Evolutionary conservation across 1,284 basidiomycete species (phyloP).

Genomic region (Phellopilus nigrolimitatus): DNA sequence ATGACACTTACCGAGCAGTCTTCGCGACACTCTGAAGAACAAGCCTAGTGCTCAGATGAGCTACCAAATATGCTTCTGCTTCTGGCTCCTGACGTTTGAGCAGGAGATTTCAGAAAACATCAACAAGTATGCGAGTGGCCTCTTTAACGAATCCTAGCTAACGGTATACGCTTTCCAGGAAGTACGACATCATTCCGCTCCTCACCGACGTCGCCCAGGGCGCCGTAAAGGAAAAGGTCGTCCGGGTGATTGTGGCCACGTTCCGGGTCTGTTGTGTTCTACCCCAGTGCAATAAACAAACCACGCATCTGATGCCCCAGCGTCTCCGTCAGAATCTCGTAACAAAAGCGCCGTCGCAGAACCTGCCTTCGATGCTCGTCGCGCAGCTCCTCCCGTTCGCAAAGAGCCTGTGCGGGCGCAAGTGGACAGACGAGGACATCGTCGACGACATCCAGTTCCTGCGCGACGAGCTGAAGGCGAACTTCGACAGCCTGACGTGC

Average conservation of each 20-base stretch:
- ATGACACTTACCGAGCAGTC: constrained; percentile 37
- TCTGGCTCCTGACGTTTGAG: constrained; percentile 95
- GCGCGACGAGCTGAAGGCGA: constrained; percentile 72
- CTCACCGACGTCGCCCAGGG: constrained; percentile 83
- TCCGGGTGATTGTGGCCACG: constrained; percentile 90
- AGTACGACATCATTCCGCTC: constrained; percentile 86
- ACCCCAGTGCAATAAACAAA: background rate
- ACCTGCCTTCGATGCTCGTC: constrained; percentile 91
- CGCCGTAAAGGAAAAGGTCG: constrained; percentile 97
- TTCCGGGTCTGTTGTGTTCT: constrained; percentile 59
- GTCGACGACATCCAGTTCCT: constrained; percentile 88
- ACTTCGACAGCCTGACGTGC: constrained; percentile 87
- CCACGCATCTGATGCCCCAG: constrained; percentile 2
- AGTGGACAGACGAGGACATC: constrained; percentile 95
- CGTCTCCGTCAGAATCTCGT: constrained; percentile 72
- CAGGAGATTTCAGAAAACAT: constrained; percentile 79
- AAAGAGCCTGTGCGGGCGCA: constrained; percentile 78
- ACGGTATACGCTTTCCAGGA: constrained; percentile 42
- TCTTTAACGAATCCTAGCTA: background rate
- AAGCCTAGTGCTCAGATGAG: constrained; percentile 87
- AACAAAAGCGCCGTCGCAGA: constrained; percentile 72
- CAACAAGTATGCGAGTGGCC: constrained; percentile 52
- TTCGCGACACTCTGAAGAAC: constrained; percentile 73
- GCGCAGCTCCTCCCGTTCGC: constrained; percentile 82
- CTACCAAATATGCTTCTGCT: constrained; percentile 88